Evolutionary conservation across 2,329 filamentous ascomycete species (phyloP).

Genomic region (Pestalotiopsis sp.): DNA sequence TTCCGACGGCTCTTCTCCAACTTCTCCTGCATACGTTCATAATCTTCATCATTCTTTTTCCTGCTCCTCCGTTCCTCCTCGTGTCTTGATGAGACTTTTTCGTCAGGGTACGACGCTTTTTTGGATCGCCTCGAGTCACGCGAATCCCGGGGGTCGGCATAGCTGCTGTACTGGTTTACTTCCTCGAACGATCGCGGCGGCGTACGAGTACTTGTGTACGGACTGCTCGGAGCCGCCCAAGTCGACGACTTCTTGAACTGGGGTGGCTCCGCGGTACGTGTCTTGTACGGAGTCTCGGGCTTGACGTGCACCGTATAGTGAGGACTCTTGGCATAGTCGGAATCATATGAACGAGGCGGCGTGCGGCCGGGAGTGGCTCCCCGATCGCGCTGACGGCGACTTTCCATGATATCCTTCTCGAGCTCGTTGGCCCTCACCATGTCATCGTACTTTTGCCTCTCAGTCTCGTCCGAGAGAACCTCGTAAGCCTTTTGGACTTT

Average conservation of each 20-base stretch:
- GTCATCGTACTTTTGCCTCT: constrained; percentile 78
- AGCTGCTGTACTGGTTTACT: constrained; percentile 12
- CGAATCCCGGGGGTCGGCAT: constrained; percentile 19
- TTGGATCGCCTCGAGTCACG: constrained; percentile 19
- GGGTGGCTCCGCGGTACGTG: constrained; percentile 14
- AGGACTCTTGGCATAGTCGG: background rate
- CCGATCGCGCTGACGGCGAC: constrained; percentile 15
- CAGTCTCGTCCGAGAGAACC: constrained; percentile 76
- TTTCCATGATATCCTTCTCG: constrained; percentile 39
- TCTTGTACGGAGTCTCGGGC: background rate
- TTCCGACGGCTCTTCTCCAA: constrained; percentile 28
- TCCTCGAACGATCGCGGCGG: constrained; percentile 16
- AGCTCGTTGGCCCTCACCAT: constrained; percentile 56
- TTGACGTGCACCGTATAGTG: constrained; percentile 12
- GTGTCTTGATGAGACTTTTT: constrained; percentile 37
- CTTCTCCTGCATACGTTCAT: constrained; percentile 24
- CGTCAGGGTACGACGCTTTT: constrained; percentile 25
- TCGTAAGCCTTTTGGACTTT: constrained; percentile 93
- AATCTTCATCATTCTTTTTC: constrained; percentile 29
- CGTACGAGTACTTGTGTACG: constrained; percentile 13
- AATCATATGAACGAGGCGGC: constrained; percentile 14
- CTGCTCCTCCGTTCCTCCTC: constrained; percentile 32
- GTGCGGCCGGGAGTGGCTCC: constrained; percentile 9
- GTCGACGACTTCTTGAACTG: constrained; percentile 3
- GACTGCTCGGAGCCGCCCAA: constrained; percentile 7